Percentiles rank a stretch among this genome's conserved stretches.
Evolutionary conservation across 2,329 filamentous ascomycete genomes (phyloP).

Genomic region (Tolypocladium inflatum): DNA sequence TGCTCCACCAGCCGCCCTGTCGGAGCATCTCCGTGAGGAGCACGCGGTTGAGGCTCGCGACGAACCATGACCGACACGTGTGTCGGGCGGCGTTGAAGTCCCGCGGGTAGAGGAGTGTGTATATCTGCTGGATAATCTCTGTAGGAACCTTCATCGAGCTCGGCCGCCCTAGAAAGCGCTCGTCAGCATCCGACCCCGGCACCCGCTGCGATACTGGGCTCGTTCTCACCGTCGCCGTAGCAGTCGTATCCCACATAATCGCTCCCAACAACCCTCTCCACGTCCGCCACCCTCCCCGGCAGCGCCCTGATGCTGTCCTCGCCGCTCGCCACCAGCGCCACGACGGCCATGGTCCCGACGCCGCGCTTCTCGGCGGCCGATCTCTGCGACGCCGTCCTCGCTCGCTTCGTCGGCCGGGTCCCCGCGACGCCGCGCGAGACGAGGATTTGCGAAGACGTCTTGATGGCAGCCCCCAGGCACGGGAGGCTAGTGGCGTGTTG

Average conservation of each 20-base stretch:
- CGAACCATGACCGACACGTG: constrained; percentile 51
- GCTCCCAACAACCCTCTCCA: constrained; percentile 5
- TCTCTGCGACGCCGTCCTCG: constrained; percentile 4
- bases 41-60: constrained; percentile 39
- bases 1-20: constrained; percentile 43
- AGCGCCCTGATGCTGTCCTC: constrained; percentile 5
- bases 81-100: constrained; percentile 52
- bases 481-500: not conserved
- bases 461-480: constrained; percentile 6
- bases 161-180: constrained; percentile 5
- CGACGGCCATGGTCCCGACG: constrained; percentile 7
- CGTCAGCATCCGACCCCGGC: not conserved
- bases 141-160: constrained; percentile 18
- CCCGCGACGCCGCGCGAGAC: constrained; percentile 15
- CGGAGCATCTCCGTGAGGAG: constrained; percentile 44
- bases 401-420: constrained; percentile 6
- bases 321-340: constrained; percentile 8
- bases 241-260: not conserved
- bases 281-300: constrained; percentile 5
- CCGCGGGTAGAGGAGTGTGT: constrained; percentile 18
- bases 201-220: too few species aligned
- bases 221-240: not conserved
- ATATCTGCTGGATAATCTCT: constrained; percentile 28
- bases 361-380: not conserved
- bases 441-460: constrained; percentile 18